Evolutionary conservation across 2,329 filamentous ascomycete genomes (phyloP).

Genomic region (Xylariales sp.): DNA sequence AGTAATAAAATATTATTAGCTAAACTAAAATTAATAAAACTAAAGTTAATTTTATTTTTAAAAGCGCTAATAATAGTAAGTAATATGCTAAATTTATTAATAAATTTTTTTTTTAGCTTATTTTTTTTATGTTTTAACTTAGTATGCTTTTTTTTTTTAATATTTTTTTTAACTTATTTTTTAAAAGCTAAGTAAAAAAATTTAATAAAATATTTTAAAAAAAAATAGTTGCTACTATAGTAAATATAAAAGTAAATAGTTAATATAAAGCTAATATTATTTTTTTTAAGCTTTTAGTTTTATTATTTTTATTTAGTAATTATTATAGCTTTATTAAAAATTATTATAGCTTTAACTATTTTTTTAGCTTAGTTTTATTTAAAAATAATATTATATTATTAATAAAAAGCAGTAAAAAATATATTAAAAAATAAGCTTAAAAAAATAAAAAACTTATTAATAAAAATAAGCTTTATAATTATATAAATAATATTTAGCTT

Average conservation of each 20-base stretch:
- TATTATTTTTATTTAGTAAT: not conserved
- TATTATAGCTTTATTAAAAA: not conserved
- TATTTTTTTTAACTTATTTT: not conserved
- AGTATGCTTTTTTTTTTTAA: too few relatives aligned
- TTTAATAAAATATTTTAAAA: not conserved
- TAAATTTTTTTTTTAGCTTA: not conserved
- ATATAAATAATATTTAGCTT: not conserved
- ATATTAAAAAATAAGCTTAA: not conserved
- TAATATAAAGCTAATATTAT: not conserved
- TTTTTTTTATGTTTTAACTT: not conserved
- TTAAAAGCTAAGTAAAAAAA: not conserved
- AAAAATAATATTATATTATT: not conserved
- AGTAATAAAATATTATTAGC: not conserved
- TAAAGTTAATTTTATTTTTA: not conserved
- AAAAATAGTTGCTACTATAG: not conserved
- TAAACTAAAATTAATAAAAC: not conserved
- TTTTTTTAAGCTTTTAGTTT: not conserved
- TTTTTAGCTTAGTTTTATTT: not conserved
- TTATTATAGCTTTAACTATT: not conserved
- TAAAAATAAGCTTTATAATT: not conserved
- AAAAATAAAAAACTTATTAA: slow-evolving; percentile 3
- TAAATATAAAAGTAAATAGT: not conserved
- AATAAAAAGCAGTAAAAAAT: not conserved
- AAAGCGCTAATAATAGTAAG: not conserved
- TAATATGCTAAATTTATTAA: not conserved